Evolutionary conservation across 176 grass and related monocot species (phyloP).

Genomic region (Pharus latifolius): DNA sequence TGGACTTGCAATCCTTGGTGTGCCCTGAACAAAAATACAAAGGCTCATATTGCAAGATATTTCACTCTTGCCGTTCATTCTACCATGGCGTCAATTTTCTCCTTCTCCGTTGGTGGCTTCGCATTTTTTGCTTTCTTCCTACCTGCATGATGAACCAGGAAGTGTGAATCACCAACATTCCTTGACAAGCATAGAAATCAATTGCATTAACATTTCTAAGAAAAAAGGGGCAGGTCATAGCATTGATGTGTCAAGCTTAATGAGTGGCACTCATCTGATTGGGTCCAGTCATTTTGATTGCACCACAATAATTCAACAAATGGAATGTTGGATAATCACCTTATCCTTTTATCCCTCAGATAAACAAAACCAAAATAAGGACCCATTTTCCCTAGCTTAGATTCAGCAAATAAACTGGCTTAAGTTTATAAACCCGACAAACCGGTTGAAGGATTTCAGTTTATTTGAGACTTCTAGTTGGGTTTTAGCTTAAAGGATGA

Average conservation of each 20-base stretch:
- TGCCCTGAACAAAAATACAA: not conserved
- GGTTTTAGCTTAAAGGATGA: no score
- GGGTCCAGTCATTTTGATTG: no score
- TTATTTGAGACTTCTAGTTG: no score
- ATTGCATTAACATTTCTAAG: not conserved
- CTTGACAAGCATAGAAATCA: not conserved
- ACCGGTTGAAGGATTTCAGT: no score
- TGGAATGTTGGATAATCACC: no score
- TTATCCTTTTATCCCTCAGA: no score
- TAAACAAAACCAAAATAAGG: no score
- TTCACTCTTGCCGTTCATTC: slow-evolving; percentile 22
- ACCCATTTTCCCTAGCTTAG: no score
- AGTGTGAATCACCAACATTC: not conserved
- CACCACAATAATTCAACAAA: no score
- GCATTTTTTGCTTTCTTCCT: slow-evolving; percentile 51
- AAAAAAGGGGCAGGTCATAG: not conserved
- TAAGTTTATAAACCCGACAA: no score
- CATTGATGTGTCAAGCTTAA: not conserved
- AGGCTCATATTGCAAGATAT: not conserved
- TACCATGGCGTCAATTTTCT: slow-evolving; percentile 44
- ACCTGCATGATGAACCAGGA: slow-evolving; percentile 24
- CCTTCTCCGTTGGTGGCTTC: slow-evolving; percentile 7
- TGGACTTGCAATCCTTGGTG: not conserved
- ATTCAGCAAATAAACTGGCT: no score
- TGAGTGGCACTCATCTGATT: not conserved